phyloP scores from a whole-genome alignment of 805 yeast species.

The Monosporozyma servazzii region DNA sequence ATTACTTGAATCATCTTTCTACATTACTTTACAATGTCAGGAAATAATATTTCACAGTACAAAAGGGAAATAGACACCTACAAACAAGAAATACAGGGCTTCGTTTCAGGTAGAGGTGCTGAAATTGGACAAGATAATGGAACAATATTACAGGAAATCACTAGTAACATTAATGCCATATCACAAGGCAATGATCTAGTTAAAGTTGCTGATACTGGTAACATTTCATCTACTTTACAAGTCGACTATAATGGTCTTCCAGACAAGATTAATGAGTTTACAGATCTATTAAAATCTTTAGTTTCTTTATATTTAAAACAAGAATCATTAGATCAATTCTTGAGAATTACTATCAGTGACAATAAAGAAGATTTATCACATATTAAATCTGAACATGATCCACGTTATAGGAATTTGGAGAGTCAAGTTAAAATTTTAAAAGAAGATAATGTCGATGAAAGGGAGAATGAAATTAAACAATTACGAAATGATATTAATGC shows the following conservation, averaged over 20 bases:
- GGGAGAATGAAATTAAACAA: slow-evolving; percentile 15
- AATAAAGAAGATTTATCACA: slow-evolving; percentile 9
- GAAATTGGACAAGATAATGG: not conserved
- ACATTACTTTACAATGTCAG: not conserved
- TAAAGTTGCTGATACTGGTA: not conserved
- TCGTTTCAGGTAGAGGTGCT: not conserved
- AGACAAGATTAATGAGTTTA: slow-evolving; percentile 14
- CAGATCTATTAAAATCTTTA: slow-evolving; percentile 16
- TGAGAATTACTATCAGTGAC: slow-evolving; percentile 23
- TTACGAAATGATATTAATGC: slow-evolving; percentile 12
- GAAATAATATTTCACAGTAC: not conserved
- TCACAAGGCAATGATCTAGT: not conserved
- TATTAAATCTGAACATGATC: slow-evolving; percentile 19
- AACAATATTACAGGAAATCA: not conserved
- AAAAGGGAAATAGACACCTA: not conserved
- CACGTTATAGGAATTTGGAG: slow-evolving; percentile 14
- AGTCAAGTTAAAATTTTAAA: slow-evolving; percentile 16
- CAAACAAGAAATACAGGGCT: not conserved
- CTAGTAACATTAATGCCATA: not conserved
- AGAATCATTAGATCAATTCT: slow-evolving; percentile 26
- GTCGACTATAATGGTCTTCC: slow-evolving; percentile 14
- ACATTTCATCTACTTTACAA: slow-evolving; percentile 1
- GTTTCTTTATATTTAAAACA: slow-evolving; percentile 24
- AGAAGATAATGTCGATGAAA: slow-evolving; percentile 11
- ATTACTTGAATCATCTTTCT: no score